Percentiles rank a stretch among this genome's conserved stretches.
phyloP scores from a whole-genome alignment of 1,284 basidiomycete species.

The Sanguinoderma infundibulare region DNA sequence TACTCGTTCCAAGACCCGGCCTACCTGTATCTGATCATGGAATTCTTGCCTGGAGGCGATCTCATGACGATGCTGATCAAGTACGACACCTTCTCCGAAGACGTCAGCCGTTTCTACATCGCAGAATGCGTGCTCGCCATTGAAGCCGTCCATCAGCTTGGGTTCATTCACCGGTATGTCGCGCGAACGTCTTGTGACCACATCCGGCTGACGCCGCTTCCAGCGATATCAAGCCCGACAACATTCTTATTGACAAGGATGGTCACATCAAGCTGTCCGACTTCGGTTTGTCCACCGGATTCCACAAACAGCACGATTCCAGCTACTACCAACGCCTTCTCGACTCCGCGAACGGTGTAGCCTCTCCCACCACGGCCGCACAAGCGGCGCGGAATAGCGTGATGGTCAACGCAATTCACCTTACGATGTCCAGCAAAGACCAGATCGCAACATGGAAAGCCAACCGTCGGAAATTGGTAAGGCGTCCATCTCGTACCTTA shows the following conservation, averaged over 20 bases:
- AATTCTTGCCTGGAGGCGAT: conserved; percentile 97
- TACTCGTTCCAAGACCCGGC: conserved; percentile 98
- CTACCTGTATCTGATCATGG: conserved; percentile 98
- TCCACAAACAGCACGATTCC: conserved; percentile 97
- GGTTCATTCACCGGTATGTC: conserved; percentile 95
- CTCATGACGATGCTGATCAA: conserved; percentile 99
- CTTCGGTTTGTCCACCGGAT: conserved; percentile 96
- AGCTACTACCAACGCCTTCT: conserved; percentile 93
- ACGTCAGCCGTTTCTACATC: conserved; percentile 99
- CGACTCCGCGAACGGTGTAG: conserved; percentile 52
- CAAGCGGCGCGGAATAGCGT: conserved; percentile 80
- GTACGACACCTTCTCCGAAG: conserved; percentile 98
- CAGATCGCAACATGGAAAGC: conserved; percentile 99
- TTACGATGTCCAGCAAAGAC: conserved; percentile 92
- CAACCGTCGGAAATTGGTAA: conserved; percentile 91
- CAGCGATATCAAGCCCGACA: conserved; percentile 99
- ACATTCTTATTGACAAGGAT: conserved; percentile 96
- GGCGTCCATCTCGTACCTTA: conserved; percentile 29
- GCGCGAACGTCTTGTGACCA: background rate
- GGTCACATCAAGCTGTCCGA: conserved; percentile 98
- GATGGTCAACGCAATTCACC: conserved; percentile 93
- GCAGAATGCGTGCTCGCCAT: conserved; percentile 98
- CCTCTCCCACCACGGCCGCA: conserved; percentile 44
- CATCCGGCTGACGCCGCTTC: conserved; percentile 13
- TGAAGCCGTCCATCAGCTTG: conserved; percentile 97